Conservation (phyloP, 768 basidiomycete species). For the Trametes sanguinea region DNA sequence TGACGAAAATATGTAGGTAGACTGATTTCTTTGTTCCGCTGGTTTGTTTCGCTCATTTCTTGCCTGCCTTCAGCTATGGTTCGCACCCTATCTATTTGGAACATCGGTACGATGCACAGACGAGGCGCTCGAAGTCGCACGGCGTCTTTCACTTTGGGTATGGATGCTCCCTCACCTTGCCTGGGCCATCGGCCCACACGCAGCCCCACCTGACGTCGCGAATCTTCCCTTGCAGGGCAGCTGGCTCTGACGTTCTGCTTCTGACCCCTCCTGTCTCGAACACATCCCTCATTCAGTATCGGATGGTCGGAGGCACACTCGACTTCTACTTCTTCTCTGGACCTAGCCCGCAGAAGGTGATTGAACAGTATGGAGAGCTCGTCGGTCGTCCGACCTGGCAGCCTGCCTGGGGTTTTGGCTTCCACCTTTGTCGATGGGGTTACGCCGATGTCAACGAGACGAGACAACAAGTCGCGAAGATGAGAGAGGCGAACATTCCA, state of each 20-base stretch:
- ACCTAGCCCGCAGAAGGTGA: conserved; percentile 52
- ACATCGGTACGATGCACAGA: conserved; percentile 60
- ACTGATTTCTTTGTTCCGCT: neutral
- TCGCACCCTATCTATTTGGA: conserved; percentile 73
- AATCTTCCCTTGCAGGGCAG: conserved; percentile 45
- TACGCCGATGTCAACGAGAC: conserved; percentile 57
- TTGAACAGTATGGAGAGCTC: conserved; percentile 69
- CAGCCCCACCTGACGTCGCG: conserved; percentile 7
- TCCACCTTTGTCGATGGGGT: conserved; percentile 71
- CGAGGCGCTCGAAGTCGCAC: conserved; percentile 59
- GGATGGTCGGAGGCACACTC: conserved; percentile 71
- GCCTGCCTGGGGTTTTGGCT: conserved; percentile 77
- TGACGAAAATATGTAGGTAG: conserved; percentile 63
- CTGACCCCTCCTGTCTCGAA: conserved; percentile 55
- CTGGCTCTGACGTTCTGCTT: conserved; percentile 72
- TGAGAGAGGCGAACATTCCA: conserved; percentile 72
- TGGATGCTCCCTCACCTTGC: neutral
- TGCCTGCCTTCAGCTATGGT: conserved; percentile 49
- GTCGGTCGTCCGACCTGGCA: conserved; percentile 72
- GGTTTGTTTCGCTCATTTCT: neutral
- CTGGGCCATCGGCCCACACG: conserved; percentile 3
- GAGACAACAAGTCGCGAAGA: conserved; percentile 52
- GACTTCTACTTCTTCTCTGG: conserved; percentile 78
- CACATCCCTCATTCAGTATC: conserved; percentile 70
- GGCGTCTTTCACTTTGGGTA: conserved; percentile 77